phyloP scores from a whole-genome alignment of 208 protist genomes.

The Acanthamoeba castellanii region DNA sequence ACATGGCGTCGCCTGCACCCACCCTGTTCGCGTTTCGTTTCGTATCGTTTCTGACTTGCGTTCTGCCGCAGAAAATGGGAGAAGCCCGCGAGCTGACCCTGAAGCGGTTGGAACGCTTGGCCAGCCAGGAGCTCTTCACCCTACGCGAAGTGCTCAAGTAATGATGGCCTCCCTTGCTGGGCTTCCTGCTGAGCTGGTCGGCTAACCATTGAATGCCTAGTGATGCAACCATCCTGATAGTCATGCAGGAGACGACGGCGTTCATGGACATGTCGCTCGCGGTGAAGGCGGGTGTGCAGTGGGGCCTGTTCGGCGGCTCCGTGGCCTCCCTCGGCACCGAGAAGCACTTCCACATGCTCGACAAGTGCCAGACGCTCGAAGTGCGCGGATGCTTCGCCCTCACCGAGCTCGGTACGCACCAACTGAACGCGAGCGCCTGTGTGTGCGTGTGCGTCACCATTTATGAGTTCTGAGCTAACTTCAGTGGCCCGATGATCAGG shows the following conservation, averaged over 20 bases:
- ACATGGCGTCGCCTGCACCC: too few relatives aligned
- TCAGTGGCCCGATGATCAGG: not conserved
- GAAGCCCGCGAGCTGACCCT: slow-evolving; percentile 75
- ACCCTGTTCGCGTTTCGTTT: too few relatives aligned
- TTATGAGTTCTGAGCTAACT: too few relatives aligned
- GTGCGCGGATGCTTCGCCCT: slow-evolving; percentile 39
- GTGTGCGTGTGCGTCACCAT: too few relatives aligned
- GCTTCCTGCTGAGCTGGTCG: not conserved
- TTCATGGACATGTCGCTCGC: slow-evolving; percentile 78
- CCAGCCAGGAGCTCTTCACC: slow-evolving; percentile 6
- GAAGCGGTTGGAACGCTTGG: slow-evolving; percentile 58
- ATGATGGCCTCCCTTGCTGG: not conserved
- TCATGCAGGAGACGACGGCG: slow-evolving; percentile 68
- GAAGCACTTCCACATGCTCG: slow-evolving; percentile 41
- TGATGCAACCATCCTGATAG: slow-evolving; percentile 23
- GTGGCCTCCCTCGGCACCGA: slow-evolving; percentile 62
- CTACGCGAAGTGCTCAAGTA: slow-evolving; percentile 32
- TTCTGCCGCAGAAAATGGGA: slow-evolving; percentile 8
- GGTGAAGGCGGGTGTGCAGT: slow-evolving; percentile 63
- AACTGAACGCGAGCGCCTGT: not conserved
- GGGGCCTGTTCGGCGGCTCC: slow-evolving; percentile 54
- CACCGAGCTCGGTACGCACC: slow-evolving; percentile 24
- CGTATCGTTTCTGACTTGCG: too few relatives aligned
- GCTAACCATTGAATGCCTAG: not conserved
- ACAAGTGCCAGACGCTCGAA: slow-evolving; percentile 15